Base-by-base conservation (phyloP, 345 rosid species). In the Syzygium grande region DNA sequence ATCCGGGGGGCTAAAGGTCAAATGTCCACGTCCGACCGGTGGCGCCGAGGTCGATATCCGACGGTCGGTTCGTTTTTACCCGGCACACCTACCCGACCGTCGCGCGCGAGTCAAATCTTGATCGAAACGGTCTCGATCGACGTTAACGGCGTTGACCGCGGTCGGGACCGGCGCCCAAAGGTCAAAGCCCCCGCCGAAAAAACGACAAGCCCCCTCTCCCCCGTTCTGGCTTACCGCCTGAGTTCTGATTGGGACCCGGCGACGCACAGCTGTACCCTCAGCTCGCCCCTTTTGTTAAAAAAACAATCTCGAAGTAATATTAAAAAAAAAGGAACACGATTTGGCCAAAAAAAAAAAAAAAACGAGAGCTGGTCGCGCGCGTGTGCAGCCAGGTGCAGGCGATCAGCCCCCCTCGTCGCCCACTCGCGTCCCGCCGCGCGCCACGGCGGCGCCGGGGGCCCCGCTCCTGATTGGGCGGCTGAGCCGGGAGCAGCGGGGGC, bases 241-340 rank as follows among this genome's bases (percentile, higher is more conserved):
- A 4, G 46, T 17, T 34, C 41, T 19, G 78, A 65, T 73, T 21
- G 25, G 25, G 80, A 19, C 46, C 25, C 49, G 49, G 80, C 80
- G 34, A 17, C 23, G 0, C 80, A 0, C 43, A 30, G 3, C 79
- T 30, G 43, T 16, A 0, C 78, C 2, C 2, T 65, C 30, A 29
- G 15, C 30, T 4, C 3, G 1, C 41, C 38, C 38, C 30, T 63
- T 63, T n/a, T 5, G 43, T 30, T 34, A 16, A 68, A 14, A 14
- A 68, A 58, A 23, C 27, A 58, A 58, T 22, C 63, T 58, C 1
- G 11, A 43, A 59, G 30, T 59, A 25, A 59, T 59, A 0, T 25
- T 27, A 11, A 4, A 58, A 59, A 59, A 25, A 58, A 59, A 59
- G 11, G 1, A 11, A 2, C 22, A 19, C 43, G 43, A 41, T 41